Conservation (phyloP, 2,329 filamentous ascomycete species). For the Zymoseptoria passerinii region DNA sequence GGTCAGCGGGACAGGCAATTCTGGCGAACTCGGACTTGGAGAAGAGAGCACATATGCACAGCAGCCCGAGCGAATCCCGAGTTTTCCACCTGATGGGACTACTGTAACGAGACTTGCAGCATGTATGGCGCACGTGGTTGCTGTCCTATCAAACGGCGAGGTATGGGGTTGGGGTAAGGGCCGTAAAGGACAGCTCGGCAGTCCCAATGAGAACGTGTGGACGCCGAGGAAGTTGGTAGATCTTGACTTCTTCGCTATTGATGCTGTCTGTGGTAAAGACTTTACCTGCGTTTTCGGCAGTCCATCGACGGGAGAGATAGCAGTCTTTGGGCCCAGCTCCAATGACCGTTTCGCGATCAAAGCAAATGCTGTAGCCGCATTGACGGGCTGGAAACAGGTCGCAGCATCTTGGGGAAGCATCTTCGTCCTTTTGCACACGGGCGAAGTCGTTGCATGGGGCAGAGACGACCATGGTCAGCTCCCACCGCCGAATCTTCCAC, state of each 20-base stretch:
- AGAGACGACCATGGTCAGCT: conserved; percentile 79
- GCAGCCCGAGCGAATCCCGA: conserved; percentile 42
- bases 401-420: conserved; percentile 76
- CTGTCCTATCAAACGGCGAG: conserved; percentile 63
- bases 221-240: conserved; percentile 54
- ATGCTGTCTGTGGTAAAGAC: conserved; percentile 72
- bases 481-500: conserved; percentile 53
- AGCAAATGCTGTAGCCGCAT: conserved; percentile 40
- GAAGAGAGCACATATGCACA: conserved; percentile 19
- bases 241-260: conserved; percentile 52
- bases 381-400: conserved; percentile 58
- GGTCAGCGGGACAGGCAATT: conserved; percentile 57
- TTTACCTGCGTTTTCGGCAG: conserved; percentile 65
- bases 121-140: conserved; percentile 70
- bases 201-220: conserved; percentile 46
- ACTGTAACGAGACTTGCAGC: conserved; percentile 59
- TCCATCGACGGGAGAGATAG: conserved; percentile 49
- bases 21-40: conserved; percentile 65
- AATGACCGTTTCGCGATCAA: conserved; percentile 52
- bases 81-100: conserved; percentile 56
- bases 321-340: conserved; percentile 67
- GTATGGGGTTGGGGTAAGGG: conserved; percentile 85
- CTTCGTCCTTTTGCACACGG: conserved; percentile 57
- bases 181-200: conserved; percentile 74
- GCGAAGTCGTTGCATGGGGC: conserved; percentile 64